Evolutionary conservation across 1,139 yeast genomes (phyloP).

Genomic region (Blastobotrys illinoisensis): DNA sequence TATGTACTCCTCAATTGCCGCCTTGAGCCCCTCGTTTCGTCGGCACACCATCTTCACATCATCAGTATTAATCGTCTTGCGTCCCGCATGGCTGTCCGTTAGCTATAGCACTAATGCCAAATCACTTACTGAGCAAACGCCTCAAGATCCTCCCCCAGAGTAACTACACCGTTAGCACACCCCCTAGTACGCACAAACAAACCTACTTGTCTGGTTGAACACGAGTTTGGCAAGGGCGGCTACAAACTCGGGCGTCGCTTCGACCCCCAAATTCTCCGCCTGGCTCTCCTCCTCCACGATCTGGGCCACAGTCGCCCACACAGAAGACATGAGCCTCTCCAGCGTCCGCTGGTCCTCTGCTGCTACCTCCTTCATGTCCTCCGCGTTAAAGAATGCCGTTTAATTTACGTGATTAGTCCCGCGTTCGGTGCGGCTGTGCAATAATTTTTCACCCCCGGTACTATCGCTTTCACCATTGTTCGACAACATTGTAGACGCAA

Average conservation of each 20-base stretch:
- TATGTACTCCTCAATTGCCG: slow-evolving; percentile 25
- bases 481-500: neutral
- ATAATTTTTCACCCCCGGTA: neutral
- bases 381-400: no score
- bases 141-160: slow-evolving; percentile 27
- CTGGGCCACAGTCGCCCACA: slow-evolving; percentile 29
- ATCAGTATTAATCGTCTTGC: slow-evolving; percentile 26
- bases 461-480: neutral
- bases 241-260: slow-evolving; percentile 29
- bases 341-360: neutral
- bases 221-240: slow-evolving; percentile 31
- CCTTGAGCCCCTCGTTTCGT: slow-evolving; percentile 27
- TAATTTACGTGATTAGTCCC: no score
- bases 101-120: no score
- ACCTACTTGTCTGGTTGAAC: slow-evolving; percentile 28
- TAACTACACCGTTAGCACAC: slow-evolving; percentile 13
- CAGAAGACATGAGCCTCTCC: slow-evolving; percentile 8
- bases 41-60: slow-evolving; percentile 32
- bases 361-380: neutral
- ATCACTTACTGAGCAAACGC: slow-evolving; percentile 25
- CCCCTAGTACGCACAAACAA: no score
- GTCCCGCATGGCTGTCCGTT: slow-evolving; percentile 26
- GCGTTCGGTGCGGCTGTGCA: neutral
- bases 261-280: slow-evolving; percentile 15
- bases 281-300: slow-evolving; percentile 30